phyloP scores from a whole-genome alignment of 2,329 filamentous ascomycete species.

The Chaetothyriales sp. region DNA sequence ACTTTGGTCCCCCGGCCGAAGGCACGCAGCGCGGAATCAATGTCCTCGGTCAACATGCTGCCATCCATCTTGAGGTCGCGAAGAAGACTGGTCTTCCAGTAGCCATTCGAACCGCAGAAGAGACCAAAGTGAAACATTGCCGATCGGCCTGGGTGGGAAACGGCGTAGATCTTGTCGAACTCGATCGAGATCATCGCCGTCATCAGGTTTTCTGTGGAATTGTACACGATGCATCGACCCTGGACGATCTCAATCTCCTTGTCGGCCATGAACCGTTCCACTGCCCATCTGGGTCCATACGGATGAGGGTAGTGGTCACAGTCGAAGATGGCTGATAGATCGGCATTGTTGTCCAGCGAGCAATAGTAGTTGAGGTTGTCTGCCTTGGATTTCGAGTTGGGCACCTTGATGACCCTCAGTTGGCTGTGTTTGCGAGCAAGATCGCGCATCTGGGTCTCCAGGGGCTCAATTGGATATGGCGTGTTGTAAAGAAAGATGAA shows the following conservation, averaged over 20 bases:
- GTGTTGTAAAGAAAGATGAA: slow-evolving; percentile 38
- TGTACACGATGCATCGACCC: slow-evolving; percentile 36
- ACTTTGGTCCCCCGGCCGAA: slow-evolving; percentile 30
- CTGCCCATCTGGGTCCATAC: slow-evolving; percentile 34
- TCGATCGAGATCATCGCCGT: slow-evolving; percentile 35
- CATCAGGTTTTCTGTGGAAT: slow-evolving; percentile 29
- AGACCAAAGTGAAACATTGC: slow-evolving; percentile 35
- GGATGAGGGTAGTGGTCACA: slow-evolving; percentile 38
- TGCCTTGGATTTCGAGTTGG: slow-evolving; percentile 35
- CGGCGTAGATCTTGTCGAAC: slow-evolving; percentile 39
- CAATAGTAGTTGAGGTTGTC: slow-evolving; percentile 38
- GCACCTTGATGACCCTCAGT: slow-evolving; percentile 33
- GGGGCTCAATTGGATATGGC: slow-evolving; percentile 30
- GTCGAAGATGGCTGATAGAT: slow-evolving; percentile 35
- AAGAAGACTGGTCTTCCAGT: slow-evolving; percentile 32
- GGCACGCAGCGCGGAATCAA: slow-evolving; percentile 34
- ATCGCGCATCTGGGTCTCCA: slow-evolving; percentile 29
- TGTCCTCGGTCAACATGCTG: slow-evolving; percentile 37
- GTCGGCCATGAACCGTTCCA: slow-evolving; percentile 31
- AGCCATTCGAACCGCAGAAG: slow-evolving; percentile 36
- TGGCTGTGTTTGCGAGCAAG: slow-evolving; percentile 26
- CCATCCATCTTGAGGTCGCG: slow-evolving; percentile 35
- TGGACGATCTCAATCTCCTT: slow-evolving; percentile 34
- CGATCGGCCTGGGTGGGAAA: slow-evolving; percentile 34
- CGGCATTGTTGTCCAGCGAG: slow-evolving; percentile 28